Percentiles rank a stretch among this genome's conserved stretches.
Conservation (phyloP, 192 early-diverging fungal species). For the Geranomyces michiganensis region DNA sequence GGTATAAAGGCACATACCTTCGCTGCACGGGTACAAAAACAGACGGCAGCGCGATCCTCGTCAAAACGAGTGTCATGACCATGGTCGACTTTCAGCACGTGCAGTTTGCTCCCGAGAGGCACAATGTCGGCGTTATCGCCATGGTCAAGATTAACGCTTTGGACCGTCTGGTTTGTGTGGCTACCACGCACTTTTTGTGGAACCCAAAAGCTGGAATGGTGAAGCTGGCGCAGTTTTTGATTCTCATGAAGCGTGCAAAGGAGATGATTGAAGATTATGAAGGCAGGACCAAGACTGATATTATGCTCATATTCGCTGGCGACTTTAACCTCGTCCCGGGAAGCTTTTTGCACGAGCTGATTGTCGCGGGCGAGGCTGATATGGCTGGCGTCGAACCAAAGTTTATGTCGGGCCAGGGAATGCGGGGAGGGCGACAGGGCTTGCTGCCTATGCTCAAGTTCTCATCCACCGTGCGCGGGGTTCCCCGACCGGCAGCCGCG, state of each 20-base stretch:
- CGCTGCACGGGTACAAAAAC: constrained; percentile 32
- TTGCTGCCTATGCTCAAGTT: background rate
- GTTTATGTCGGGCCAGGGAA: constrained; percentile 10
- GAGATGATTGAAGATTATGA: constrained; percentile 16
- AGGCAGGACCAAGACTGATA: background rate
- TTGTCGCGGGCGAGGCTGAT: constrained; percentile 9
- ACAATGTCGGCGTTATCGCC: constrained; percentile 21
- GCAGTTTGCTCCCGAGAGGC: constrained; percentile 26
- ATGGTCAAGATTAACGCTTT: background rate
- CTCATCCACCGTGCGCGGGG: background rate
- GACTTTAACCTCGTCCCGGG: constrained; percentile 31
- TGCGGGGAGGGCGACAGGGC: background rate
- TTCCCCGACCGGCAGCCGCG: no score
- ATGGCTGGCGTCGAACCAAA: background rate
- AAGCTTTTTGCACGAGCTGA: constrained; percentile 16
- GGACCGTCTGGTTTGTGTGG: constrained; percentile 22
- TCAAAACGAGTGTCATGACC: constrained; percentile 10
- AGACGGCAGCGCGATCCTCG: constrained; percentile 29
- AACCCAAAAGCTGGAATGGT: constrained; percentile 17
- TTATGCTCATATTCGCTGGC: constrained; percentile 22
- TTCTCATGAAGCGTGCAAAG: background rate
- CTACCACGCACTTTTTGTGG: constrained; percentile 34
- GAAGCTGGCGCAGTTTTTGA: constrained; percentile 20
- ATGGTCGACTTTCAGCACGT: constrained; percentile 11
- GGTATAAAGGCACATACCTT: constrained; percentile 26